Percentiles rank a stretch among this genome's conserved stretches.
phyloP scores from a whole-genome alignment of 495 filamentous ascomycete species.

The Daldinia bambusicola region DNA sequence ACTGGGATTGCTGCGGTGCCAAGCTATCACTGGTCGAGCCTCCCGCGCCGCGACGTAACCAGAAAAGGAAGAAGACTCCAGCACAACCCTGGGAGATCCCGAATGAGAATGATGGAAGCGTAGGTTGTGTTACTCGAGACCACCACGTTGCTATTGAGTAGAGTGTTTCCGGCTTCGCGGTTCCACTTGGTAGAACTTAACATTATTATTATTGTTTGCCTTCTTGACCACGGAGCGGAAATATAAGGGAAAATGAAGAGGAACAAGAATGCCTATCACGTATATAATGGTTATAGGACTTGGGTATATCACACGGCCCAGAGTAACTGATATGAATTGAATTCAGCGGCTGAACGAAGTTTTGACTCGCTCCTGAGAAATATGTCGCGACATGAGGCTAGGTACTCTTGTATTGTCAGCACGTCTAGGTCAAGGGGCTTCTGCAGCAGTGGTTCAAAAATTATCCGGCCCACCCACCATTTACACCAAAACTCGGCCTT shows the following conservation, averaged over 20 bases:
- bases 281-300: background rate
- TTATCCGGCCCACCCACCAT: no score
- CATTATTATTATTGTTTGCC: background rate
- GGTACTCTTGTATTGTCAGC: background rate
- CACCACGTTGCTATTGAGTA: slow-evolving; percentile 10
- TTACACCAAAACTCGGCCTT: no score
- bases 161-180: background rate
- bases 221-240: background rate
- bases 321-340: background rate
- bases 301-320: background rate
- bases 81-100: slow-evolving; percentile 12
- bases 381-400: background rate
- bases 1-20: slow-evolving; percentile 29
- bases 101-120: slow-evolving; percentile 6
- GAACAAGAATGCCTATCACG: background rate
- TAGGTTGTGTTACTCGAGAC: slow-evolving; percentile 3
- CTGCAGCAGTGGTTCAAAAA: background rate
- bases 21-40: slow-evolving; percentile 18
- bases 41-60: slow-evolving; percentile 5
- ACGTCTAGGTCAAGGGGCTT: background rate
- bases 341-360: background rate
- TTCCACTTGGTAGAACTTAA: background rate
- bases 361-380: no score
- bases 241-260: background rate
- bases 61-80: background rate